Conservation (phyloP, 2,329 filamentous ascomycete species). For the Colletotrichum falcatum region DNA sequence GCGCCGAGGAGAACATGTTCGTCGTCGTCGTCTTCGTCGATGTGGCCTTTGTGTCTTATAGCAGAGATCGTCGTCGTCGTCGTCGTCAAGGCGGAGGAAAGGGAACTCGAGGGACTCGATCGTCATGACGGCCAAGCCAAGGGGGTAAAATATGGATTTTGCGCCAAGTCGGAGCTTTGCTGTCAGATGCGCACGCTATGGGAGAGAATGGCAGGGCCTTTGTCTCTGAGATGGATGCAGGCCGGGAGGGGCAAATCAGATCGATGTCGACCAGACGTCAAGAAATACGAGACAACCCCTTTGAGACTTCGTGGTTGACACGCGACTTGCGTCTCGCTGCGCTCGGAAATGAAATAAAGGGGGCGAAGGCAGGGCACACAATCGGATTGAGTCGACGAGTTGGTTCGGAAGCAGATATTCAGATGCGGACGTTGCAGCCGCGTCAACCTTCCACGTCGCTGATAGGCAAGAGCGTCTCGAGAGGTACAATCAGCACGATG, state of each 20-base stretch:
- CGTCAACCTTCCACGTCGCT: constrained; percentile 36
- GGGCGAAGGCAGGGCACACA: neutral
- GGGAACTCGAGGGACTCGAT: constrained; percentile 36
- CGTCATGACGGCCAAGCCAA: constrained; percentile 41
- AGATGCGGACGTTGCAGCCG: constrained; percentile 28
- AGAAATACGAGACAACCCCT: neutral
- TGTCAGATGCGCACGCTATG: constrained; percentile 19
- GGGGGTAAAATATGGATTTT: constrained; percentile 21
- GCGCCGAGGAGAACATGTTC: constrained; percentile 89
- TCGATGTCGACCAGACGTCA: constrained; percentile 1
- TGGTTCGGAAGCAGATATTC: constrained; percentile 32
- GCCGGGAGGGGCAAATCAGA: constrained; percentile 1
- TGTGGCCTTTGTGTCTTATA: constrained; percentile 29
- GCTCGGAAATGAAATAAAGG: neutral
- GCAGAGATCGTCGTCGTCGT: constrained; percentile 32
- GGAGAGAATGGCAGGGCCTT: neutral
- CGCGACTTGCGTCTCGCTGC: neutral
- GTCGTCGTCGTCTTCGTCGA: constrained; percentile 33
- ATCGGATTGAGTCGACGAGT: constrained; percentile 6
- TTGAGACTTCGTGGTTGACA: neutral
- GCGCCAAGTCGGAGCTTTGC: constrained; percentile 32
- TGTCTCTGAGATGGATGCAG: constrained; percentile 28
- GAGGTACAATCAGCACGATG: constrained; percentile 33
- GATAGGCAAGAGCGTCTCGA: constrained; percentile 36
- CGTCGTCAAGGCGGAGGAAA: constrained; percentile 40